phyloP scores from a whole-genome alignment of 352 stramenopile species.

The Hyaloperonospora arabidopsidis region DNA sequence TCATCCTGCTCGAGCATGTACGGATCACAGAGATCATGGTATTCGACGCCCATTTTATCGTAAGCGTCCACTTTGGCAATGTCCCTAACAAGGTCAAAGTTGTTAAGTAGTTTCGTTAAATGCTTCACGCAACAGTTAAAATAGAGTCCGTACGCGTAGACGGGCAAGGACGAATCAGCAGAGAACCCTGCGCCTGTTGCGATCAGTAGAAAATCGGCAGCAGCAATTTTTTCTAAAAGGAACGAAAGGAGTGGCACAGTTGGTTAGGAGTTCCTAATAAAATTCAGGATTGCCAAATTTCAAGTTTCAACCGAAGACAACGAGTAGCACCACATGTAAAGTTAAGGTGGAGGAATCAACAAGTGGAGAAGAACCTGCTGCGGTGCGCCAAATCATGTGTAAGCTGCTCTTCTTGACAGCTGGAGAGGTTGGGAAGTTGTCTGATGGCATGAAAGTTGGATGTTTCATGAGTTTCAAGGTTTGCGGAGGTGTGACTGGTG shows the following conservation, averaged over 20 bases:
- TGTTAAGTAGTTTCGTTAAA: neutral
- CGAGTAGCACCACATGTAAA: neutral
- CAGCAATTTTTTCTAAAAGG: conserved; percentile 42
- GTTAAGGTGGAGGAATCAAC: neutral
- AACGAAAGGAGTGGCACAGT: conserved; percentile 3
- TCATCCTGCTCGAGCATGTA: conserved; percentile 76
- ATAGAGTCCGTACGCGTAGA: conserved; percentile 64
- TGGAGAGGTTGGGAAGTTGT: conserved; percentile 3
- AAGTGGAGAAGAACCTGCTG: conserved; percentile 23
- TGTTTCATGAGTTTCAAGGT: too few species aligned
- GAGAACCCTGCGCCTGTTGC: conserved; percentile 87
- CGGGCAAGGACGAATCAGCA: conserved; percentile 81
- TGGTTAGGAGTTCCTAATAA: neutral
- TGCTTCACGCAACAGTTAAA: neutral
- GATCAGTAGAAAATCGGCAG: conserved; percentile 80
- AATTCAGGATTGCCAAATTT: neutral
- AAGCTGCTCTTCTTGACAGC: conserved; percentile 10
- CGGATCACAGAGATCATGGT: conserved; percentile 86
- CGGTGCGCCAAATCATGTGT: conserved; percentile 20
- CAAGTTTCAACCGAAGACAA: neutral
- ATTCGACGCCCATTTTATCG: conserved; percentile 67
- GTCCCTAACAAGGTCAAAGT: conserved; percentile 32
- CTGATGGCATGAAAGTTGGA: too few species aligned
- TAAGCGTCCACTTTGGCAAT: conserved; percentile 83
- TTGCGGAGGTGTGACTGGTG: too few species aligned